Evolutionary conservation across 2,329 filamentous ascomycete genomes (phyloP), one percentile per base, ranked within the genome.

Genomic region (Fusarium anthophilum): DNA sequence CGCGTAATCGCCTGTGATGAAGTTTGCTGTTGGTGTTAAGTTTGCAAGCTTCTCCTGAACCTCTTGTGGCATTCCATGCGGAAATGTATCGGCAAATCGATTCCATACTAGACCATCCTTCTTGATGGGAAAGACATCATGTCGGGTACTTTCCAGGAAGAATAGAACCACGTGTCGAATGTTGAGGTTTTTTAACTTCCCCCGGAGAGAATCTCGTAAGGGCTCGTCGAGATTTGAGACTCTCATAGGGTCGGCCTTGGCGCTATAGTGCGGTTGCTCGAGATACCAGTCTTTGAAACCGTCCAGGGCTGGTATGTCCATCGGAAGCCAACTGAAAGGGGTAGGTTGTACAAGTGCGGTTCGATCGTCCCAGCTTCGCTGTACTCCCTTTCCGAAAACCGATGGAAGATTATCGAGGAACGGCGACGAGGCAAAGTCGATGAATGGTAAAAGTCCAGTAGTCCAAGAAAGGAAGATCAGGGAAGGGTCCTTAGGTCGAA

Each of bases 91-190:
- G 5, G 75, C 65, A 2, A 83, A 71, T 0, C 78, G 80, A 12
- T 82, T 75, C 64, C 80, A 82, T 17, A 85, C 80, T 22, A 82
- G 71, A 9, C 81, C 82, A 6, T 79, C 75, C 57, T 83, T 82
- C 30, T 84, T 84, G 41, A 86, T 72, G 0, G 84, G 84, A 48
- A 86, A 86, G 3, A 86, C 79, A 50, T 86, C 84, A 8, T 82
- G 81, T 18, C 84, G 80, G 1, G 84, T 85, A 51, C 84, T 85
- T 62, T 86, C 84, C 14, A 86, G 77, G n/a, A 84, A 80, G n/a
- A 86, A 63, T 17, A 85, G 66, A 24, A 86, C 75, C 6, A 86
- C 77, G 63, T 86, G 84, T 53, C 83, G 83, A 47, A 86, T 82
- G 13, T 80, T 79, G 17, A 84, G 73, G 4, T 76, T 65, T 17